A percentile compares a stretch with the other conserved stretches of the same genome.
Evolutionary conservation across 2,329 filamentous ascomycete genomes (phyloP).

Genomic region (Chrysoporthe deuterocubensis): DNA sequence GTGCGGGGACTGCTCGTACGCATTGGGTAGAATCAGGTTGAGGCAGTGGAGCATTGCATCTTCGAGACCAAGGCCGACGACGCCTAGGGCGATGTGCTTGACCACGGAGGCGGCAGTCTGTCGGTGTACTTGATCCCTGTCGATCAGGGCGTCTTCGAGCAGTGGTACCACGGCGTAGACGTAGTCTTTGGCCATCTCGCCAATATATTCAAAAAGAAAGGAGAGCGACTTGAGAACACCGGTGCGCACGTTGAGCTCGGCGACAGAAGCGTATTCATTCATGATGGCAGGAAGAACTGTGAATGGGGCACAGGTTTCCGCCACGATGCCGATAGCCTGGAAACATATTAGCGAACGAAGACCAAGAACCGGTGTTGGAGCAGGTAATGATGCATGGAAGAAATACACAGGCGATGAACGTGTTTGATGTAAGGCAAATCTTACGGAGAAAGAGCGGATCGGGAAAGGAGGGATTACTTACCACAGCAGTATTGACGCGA

Average conservation of each 20-base stretch:
- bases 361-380: no score
- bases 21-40: conserved; percentile 93
- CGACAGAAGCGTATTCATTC: conserved; percentile 94
- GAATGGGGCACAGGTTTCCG: conserved; percentile 97
- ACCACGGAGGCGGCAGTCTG: conserved; percentile 96
- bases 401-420: background rate
- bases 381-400: background rate
- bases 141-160: conserved; percentile 94
- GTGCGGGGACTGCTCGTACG: conserved; percentile 97
- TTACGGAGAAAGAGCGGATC: background rate
- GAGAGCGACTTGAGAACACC: conserved; percentile 96
- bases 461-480: conserved; percentile 6
- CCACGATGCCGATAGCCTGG: conserved; percentile 90
- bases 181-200: conserved; percentile 99
- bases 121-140: conserved; percentile 95
- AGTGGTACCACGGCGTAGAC: conserved; percentile 97
- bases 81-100: conserved; percentile 95
- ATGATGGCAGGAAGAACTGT: conserved; percentile 97
- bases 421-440: background rate
- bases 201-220: conserved; percentile 99
- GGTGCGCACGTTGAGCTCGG: conserved; percentile 98
- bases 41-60: conserved; percentile 98
- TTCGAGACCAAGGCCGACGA: conserved; percentile 96
- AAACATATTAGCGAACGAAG: conserved; percentile 7
- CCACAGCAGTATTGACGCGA: conserved; percentile 93